Percentiles rank a stretch among this genome's conserved stretches.
These are phyloP conservation scores for Phytophthora pseudosyringae DNA, from an alignment of 352 stramenopile genomes.

Conservation along the genomic window DNA sequence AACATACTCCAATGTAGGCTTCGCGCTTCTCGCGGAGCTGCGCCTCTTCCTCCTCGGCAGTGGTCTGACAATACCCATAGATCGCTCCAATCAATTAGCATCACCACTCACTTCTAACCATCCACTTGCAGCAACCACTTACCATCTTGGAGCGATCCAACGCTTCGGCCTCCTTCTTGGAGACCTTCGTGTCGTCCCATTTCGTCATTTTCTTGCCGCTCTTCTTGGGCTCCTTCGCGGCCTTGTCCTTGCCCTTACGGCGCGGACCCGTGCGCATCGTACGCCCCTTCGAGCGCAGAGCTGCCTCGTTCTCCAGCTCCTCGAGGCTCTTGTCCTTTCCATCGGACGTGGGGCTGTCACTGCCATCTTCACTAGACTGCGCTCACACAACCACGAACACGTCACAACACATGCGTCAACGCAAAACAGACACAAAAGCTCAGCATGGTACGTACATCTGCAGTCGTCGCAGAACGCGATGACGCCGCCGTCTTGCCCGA, in stretches of 20 bases:
- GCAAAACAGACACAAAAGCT: conserved; percentile 7
- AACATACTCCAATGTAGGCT: conserved; percentile 84
- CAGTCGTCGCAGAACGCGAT: conserved; percentile 43
- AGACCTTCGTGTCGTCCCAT: conserved; percentile 88
- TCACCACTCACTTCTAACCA: neutral
- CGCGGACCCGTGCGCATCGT: conserved; percentile 75
- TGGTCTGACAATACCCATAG: conserved; percentile 42
- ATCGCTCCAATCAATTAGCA: conserved; percentile 13
- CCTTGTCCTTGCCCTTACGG: conserved; percentile 68
- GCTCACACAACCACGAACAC: conserved; percentile 10
- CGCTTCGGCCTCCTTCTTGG: conserved; percentile 80
- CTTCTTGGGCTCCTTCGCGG: conserved; percentile 56
- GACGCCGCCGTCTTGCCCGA: conserved; percentile 52
- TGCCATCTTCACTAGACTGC: conserved; percentile 72
- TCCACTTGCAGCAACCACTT: conserved; percentile 3
- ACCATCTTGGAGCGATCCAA: conserved; percentile 79
- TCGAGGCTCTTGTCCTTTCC: conserved; percentile 61
- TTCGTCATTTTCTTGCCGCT: conserved; percentile 87
- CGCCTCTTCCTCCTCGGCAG: conserved; percentile 72
- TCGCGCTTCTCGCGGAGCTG: conserved; percentile 76
- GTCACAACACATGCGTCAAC: conserved; percentile 12
- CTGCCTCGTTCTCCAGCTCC: conserved; percentile 61
- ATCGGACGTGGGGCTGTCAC: conserved; percentile 53
- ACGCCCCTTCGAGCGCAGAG: conserved; percentile 47
- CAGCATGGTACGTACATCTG: conserved; percentile 33